Percentiles rank a stretch among this genome's conserved stretches.
Conservation (phyloP, 78 protist species). For the Planoprotostelium fungivorum region DNA sequence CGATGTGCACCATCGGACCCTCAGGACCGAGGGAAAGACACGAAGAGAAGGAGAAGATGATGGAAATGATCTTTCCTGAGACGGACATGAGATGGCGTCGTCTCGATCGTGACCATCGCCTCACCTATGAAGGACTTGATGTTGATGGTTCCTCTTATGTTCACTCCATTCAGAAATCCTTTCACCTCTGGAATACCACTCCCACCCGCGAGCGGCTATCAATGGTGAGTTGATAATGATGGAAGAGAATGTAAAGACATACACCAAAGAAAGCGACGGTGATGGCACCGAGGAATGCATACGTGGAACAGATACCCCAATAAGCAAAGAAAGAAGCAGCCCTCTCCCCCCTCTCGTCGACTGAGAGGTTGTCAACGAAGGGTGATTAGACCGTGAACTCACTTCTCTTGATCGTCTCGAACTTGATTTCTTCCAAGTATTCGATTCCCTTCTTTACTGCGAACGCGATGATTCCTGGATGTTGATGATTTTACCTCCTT, state of each 20-base stretch:
- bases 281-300: neutral
- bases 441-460: neutral
- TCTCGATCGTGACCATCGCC: neutral
- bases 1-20: slow-evolving; percentile 90
- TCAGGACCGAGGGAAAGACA: slow-evolving; percentile 68
- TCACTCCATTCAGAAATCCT: slow-evolving; percentile 63
- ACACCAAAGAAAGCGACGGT: neutral
- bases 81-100: slow-evolving; percentile 22
- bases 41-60: slow-evolving; percentile 57
- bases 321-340: neutral
- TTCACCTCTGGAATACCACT: slow-evolving; percentile 88
- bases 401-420: neutral
- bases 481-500: neutral
- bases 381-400: neutral
- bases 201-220: slow-evolving; percentile 56
- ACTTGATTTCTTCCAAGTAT: neutral
- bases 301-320: neutral
- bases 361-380: neutral
- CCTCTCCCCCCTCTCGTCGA: neutral
- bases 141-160: slow-evolving; percentile 35
- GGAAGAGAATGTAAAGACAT: neutral
- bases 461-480: neutral
- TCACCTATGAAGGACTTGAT: slow-evolving; percentile 14
- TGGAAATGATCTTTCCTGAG: slow-evolving; percentile 55
- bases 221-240: too few relatives aligned